Conservation (phyloP, 768 basidiomycete species). For the Boletus sensibilis region DNA sequence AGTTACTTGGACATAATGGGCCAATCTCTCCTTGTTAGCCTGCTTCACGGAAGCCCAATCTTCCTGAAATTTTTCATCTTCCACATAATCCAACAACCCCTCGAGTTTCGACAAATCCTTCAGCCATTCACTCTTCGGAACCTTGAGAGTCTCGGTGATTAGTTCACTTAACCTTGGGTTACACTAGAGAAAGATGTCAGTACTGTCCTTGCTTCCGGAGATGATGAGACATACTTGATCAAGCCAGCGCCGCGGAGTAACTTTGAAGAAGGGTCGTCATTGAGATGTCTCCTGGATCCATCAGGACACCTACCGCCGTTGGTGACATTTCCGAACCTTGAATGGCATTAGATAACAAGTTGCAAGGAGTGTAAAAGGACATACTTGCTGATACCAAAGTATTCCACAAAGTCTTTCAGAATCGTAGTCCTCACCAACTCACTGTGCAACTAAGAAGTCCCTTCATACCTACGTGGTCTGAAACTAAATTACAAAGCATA, state of each 20-base stretch:
- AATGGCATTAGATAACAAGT: constrained; percentile 16
- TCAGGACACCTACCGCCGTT: constrained; percentile 71
- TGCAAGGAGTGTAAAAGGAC: background rate
- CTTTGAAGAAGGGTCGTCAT: constrained; percentile 32
- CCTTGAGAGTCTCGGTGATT: constrained; percentile 76
- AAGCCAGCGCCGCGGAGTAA: constrained; percentile 92
- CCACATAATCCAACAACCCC: constrained; percentile 67
- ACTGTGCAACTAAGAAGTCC: constrained; percentile 66
- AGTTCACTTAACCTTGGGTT: constrained; percentile 86
- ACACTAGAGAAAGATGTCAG: constrained; percentile 46
- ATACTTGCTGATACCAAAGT: constrained; percentile 80
- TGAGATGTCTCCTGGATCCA: background rate
- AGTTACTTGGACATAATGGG: constrained; percentile 67
- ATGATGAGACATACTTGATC: constrained; percentile 52
- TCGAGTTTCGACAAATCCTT: constrained; percentile 79
- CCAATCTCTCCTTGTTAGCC: constrained; percentile 87
- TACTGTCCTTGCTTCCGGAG: background rate
- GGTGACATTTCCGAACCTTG: constrained; percentile 82
- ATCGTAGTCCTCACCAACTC: constrained; percentile 84
- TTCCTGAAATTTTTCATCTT: constrained; percentile 71
- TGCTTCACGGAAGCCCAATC: constrained; percentile 86
- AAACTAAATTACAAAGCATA: constrained; percentile 22
- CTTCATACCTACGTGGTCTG: background rate
- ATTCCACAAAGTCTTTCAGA: constrained; percentile 90
- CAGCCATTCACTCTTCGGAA: constrained; percentile 78